These are phyloP conservation scores for Alternaria alternata DNA, from an alignment of 2,329 filamentous ascomycete genomes.

Conservation along the genomic window DNA sequence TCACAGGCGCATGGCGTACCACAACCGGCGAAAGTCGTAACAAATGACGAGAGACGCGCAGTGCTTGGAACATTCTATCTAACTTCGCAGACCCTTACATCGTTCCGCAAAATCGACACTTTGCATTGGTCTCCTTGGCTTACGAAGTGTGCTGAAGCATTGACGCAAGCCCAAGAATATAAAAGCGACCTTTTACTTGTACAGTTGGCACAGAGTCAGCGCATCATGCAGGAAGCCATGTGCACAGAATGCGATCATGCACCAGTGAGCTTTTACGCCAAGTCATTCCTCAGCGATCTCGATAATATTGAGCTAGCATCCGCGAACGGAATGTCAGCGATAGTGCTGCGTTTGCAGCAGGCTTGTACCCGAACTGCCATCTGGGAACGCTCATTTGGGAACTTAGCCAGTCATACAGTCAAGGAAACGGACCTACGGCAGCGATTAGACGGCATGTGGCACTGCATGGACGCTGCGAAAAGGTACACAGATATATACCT, in stretches of 20 bases:
- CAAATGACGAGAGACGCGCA: conserved; percentile 14
- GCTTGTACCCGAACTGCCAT: too few species aligned
- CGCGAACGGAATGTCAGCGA: too few species aligned
- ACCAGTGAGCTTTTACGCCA: too few species aligned
- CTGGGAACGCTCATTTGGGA: too few species aligned
- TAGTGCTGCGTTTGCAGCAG: too few species aligned
- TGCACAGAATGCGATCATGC: too few species aligned
- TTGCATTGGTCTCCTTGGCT: neutral
- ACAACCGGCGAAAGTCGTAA: conserved; percentile 8
- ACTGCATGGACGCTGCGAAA: neutral
- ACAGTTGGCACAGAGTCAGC: too few species aligned
- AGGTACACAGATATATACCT: neutral
- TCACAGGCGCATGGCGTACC: conserved; percentile 7
- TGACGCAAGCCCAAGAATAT: neutral
- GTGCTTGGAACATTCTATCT: conserved; percentile 16
- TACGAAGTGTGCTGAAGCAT: neutral
- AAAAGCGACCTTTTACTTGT: too few species aligned
- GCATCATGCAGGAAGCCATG: too few species aligned
- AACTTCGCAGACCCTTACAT: neutral
- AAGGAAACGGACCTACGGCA: neutral
- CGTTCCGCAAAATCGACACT: neutral
- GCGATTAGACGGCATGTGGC: neutral
- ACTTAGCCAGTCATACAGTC: neutral
- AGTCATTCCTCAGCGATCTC: too few species aligned
- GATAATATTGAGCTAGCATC: too few species aligned